Base-by-base conservation (phyloP, 768 basidiomycete genomes). In the Amanita brunnescens region DNA sequence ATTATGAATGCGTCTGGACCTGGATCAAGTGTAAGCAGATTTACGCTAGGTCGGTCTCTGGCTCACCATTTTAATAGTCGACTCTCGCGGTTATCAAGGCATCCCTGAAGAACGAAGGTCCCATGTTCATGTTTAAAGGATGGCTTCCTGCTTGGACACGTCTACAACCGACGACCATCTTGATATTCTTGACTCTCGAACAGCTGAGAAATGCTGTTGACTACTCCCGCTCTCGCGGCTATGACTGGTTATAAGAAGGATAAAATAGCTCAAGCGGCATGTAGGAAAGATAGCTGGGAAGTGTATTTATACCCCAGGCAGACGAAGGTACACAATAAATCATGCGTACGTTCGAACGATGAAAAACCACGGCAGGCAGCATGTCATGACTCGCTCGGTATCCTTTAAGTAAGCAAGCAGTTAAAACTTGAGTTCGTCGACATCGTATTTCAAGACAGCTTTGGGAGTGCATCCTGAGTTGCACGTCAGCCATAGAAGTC, bases 51-150 rank as follows among this genome's bases (percentile, higher is more conserved):
- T 43, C 26, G 38, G 12, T 38, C 5, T 18, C 23, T 38, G 3
- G 7, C 24, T 38, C 14, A 48, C 47, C 23, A 3, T 18, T 23
- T 24, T 14, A 26, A n/a, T 57, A 85, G 83, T 88, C 85, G 1
- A 87, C 89, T 0, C 55, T 91, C 23, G 74, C 67, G 5, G 85
- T 87, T 37, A 88, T 91, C 62, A 72, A 75, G 16, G 58, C 72
- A 9, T 86, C 87, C 16, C 69, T 92, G 54, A 73, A 76, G 54
- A 81, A 68, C 55, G 90, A 92, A 58, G 90, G 90, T 12, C 64
- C 87, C 2, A 85, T 85, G 79, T 92, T 91, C 76, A 87, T 92
- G 85, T 90, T 92, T 74, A 90, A 89, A 64, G 90, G 90, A 55
- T 92, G 90, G 90, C 66, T 91, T 7, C 90, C 90, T 0, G 87